Evolutionary conservation across 495 filamentous ascomycete genomes (phyloP), one percentile per base, ranked within the genome.

Genomic region (Letharia columbiana): DNA sequence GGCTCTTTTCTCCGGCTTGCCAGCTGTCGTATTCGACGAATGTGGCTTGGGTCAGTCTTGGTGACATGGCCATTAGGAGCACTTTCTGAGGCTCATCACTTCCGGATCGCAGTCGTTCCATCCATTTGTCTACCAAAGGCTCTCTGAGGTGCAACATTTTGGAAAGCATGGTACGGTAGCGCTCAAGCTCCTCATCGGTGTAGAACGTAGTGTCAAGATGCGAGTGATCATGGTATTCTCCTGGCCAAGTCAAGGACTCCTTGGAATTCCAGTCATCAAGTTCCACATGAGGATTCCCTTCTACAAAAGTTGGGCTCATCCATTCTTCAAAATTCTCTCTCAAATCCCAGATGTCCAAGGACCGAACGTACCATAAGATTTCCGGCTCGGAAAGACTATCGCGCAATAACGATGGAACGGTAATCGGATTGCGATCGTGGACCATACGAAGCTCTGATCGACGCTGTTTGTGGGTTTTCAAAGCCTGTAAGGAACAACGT

Each of bases 321-420:
- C 49, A 54, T 54, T 54, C 49, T 31, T 54, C 11, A 31, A 54
- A 54, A n/a, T 54, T 54, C 49, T 28, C 49, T 54, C 49, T 54
- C 23, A 54, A 31, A 4, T 33, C n/a, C 49, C 49, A 54, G n/a
- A 54, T 31, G 12, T 54, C 49, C 49, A 54, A 54, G 49, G 49
- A 54, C 8, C 49, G 49, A 54, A 54, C 11, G 28, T 54, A 54
- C 49, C 49, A 54, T 54, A 31, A 18, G 11, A 31, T 54, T 15
- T 33, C 49, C 23, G 49, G 49, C 23, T 28, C 23, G n/a, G 49
- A 54, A 54, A 54, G 49, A 31, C 1, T 54, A 54, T 23, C 5
- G 9, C 23, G n/a, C 23, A 31, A 54, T 7, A 54, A 54, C 0
- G 15, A 54, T 28, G 49, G 49, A 7, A 54, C 13, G 7, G 49